Conservation (phyloP, 2,329 filamentous ascomycete genomes). For the Pseudovirgaria hyperparasitica region DNA sequence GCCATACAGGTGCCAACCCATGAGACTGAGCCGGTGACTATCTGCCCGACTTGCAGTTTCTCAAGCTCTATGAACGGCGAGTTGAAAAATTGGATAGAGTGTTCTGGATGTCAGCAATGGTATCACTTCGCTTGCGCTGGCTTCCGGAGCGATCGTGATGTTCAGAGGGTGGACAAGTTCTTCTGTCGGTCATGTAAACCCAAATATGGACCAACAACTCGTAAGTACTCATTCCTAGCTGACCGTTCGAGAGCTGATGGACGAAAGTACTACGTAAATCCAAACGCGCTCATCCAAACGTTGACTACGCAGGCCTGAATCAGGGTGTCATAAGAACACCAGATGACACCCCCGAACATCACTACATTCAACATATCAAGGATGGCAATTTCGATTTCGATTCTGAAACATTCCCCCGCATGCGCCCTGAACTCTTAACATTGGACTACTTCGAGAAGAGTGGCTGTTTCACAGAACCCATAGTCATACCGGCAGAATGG, state of each 20-base stretch:
- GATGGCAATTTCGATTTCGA: constrained; percentile 49
- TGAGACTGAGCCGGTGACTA: constrained; percentile 24
- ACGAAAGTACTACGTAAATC: constrained; percentile 48
- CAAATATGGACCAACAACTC: constrained; percentile 50
- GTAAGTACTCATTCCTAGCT: constrained; percentile 17
- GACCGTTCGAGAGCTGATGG: constrained; percentile 11
- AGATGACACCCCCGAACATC: constrained; percentile 51
- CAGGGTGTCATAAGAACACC: constrained; percentile 53
- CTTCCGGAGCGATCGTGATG: constrained; percentile 50
- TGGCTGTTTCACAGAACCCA: constrained; percentile 52
- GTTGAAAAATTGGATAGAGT: constrained; percentile 52
- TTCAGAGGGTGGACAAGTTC: constrained; percentile 55
- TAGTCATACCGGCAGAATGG: constrained; percentile 49
- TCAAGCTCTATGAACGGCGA: constrained; percentile 40
- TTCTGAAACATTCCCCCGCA: constrained; percentile 49
- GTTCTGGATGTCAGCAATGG: constrained; percentile 56
- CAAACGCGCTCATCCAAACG: constrained; percentile 48
- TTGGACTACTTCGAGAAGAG: constrained; percentile 51
- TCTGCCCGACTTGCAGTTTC: constrained; percentile 46
- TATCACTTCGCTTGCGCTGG: constrained; percentile 56
- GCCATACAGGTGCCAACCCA: constrained; percentile 1
- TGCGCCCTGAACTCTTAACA: constrained; percentile 50
- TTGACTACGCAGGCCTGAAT: constrained; percentile 56
- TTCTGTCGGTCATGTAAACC: constrained; percentile 49
- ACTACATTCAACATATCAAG: constrained; percentile 55